These are phyloP conservation scores for Thalia dealbata DNA, from an alignment of 176 grass and related monocot species.

Conservation along the genomic window DNA sequence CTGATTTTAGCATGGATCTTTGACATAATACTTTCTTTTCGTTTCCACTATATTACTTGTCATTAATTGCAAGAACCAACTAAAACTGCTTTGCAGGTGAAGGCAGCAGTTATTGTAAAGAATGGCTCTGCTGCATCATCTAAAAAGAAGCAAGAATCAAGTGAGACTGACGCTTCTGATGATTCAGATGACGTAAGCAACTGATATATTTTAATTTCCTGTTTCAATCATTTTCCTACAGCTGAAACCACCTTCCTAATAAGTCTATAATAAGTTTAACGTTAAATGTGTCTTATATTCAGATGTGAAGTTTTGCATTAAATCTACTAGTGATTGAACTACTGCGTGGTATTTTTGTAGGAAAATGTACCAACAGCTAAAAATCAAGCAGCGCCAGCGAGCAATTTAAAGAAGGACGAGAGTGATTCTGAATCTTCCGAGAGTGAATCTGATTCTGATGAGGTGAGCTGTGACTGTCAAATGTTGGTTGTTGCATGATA, in stretches of 20 bases:
- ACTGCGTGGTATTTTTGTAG: neutral
- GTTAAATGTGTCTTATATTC: neutral
- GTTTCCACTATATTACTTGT: too few species aligned
- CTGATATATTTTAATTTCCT: too few species aligned
- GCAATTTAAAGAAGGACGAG: slow-evolving; percentile 27
- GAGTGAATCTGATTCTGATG: slow-evolving; percentile 35
- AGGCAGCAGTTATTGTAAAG: slow-evolving; percentile 4
- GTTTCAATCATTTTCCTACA: too few species aligned
- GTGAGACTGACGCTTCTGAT: slow-evolving; percentile 14
- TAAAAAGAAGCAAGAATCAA: slow-evolving; percentile 13
- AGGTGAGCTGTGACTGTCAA: slow-evolving; percentile 5
- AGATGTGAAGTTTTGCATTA: neutral
- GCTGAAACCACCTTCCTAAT: too few species aligned
- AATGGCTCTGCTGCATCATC: neutral
- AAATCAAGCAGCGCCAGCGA: slow-evolving; percentile 7
- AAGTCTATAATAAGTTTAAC: too few species aligned
- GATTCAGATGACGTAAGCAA: slow-evolving; percentile 8
- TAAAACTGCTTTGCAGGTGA: neutral
- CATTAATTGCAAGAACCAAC: neutral
- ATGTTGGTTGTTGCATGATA: too few species aligned
- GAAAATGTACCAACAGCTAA: neutral
- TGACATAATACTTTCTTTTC: neutral
- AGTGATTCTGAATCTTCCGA: slow-evolving; percentile 35
- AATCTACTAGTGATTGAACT: neutral
- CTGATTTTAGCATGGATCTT: neutral